Conservation (phyloP, 257 asterid species). For the Nicotiana undulata region DNA sequence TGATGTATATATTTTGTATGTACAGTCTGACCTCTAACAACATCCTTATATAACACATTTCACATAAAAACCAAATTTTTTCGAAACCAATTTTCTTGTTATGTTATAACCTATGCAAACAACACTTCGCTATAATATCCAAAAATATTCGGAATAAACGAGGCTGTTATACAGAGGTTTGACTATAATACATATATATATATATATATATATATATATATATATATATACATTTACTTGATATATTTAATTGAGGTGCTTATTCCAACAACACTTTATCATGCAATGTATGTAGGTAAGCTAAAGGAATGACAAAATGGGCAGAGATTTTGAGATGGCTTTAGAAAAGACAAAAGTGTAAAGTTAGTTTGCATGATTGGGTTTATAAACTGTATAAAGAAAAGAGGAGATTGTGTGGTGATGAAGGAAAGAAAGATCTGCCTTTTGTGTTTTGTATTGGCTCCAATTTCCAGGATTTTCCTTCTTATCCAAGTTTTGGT, state of each 20-base stretch:
- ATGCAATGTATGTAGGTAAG: slow-evolving; percentile 4
- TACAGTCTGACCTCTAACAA: no score
- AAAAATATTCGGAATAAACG: no score
- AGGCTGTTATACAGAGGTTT: no score
- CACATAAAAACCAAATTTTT: no score
- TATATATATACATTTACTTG: background rate
- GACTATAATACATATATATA: no score
- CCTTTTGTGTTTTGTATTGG: background rate
- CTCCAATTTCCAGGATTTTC: background rate
- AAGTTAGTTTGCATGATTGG: slow-evolving; percentile 6
- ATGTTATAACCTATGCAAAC: no score
- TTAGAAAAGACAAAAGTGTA: slow-evolving; percentile 9
- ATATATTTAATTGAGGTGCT: background rate
- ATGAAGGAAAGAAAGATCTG: background rate
- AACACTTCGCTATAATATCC: no score
- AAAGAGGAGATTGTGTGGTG: background rate
- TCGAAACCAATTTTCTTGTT: no score
- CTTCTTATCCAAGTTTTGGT: slow-evolving; percentile 7
- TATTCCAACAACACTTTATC: background rate
- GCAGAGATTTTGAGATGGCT: background rate
- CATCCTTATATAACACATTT: no score
- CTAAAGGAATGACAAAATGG: slow-evolving; percentile 4
- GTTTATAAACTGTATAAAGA: background rate
- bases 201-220: no score
- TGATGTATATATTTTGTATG: no score